A percentile compares a stretch with the other conserved stretches of the same genome.
Evolutionary conservation across 2,329 filamentous ascomycete genomes (phyloP).

Genomic region (Balansia obtecta): DNA sequence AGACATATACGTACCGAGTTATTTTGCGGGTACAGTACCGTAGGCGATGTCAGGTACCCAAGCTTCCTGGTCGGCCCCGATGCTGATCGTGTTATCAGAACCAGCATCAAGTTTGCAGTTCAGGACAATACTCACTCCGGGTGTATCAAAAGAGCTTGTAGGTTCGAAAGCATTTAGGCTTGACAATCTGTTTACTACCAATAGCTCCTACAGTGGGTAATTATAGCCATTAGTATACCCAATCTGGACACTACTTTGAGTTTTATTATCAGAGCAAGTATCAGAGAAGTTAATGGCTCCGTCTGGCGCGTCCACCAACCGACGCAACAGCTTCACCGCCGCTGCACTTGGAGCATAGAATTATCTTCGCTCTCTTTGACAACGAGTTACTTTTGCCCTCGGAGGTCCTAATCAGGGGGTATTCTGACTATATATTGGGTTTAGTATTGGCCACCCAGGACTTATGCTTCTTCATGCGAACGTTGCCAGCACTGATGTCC

Average conservation of each 20-base stretch:
- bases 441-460: not conserved
- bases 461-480: constrained; percentile 36
- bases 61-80: not conserved
- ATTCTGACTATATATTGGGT: not conserved
- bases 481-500: constrained; percentile 37
- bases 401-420: not conserved
- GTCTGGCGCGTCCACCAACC: constrained; percentile 30
- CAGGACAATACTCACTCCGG: not conserved
- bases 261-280: too few relatives aligned
- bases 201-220: not conserved
- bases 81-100: not conserved
- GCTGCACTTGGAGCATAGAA: constrained; percentile 40
- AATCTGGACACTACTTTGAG: not conserved
- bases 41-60: not conserved
- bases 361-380: constrained; percentile 28
- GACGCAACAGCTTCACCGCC: constrained; percentile 38
- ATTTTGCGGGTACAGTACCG: not conserved
- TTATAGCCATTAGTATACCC: not conserved
- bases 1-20: not conserved
- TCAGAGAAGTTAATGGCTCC: not conserved
- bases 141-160: not conserved
- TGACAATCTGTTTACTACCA: not conserved
- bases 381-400: constrained; percentile 17
- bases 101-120: not conserved
- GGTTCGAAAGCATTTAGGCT: not conserved